These are phyloP conservation scores for Fusarium graminum DNA, from an alignment of 2,329 filamentous ascomycete species.

Conservation along the genomic window DNA sequence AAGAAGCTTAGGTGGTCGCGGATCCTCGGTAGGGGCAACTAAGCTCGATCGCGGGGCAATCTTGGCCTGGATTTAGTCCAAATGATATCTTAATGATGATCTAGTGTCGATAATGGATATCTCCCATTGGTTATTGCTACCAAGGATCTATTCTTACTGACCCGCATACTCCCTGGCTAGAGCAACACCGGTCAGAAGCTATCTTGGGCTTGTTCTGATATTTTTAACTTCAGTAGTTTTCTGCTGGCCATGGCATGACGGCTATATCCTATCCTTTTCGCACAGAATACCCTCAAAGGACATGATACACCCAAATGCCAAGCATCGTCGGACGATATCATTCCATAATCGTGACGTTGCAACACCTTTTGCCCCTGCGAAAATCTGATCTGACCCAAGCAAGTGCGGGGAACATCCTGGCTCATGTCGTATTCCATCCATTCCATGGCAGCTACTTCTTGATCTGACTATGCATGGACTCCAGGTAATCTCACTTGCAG, in stretches of 20 bases:
- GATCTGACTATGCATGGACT: not conserved
- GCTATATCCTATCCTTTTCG: constrained; percentile 5
- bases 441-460: not conserved
- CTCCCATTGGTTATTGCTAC: constrained; percentile 3
- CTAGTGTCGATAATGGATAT: not conserved
- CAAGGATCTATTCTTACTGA: constrained; percentile 16
- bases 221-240: constrained; percentile 27
- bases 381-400: not conserved
- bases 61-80: constrained; percentile 19
- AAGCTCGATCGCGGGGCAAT: constrained; percentile 26
- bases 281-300: not conserved
- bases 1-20: constrained; percentile 5
- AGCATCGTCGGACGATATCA: not conserved
- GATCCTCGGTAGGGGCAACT: constrained; percentile 5
- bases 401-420: constrained; percentile 23
- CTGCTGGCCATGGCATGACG: constrained; percentile 14
- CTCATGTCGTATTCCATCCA: not conserved
- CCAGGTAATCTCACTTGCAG: constrained; percentile 28
- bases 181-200: constrained; percentile 9
- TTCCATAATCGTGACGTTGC: constrained; percentile 35
- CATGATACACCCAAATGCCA: constrained; percentile 14
- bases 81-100: constrained; percentile 13
- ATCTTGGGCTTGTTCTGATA: not conserved
- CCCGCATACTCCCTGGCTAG: constrained; percentile 6
- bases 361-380: not conserved